Base-by-base conservation (phyloP, 2,329 filamentous ascomycete genomes). In the Fusarium domesticum region DNA sequence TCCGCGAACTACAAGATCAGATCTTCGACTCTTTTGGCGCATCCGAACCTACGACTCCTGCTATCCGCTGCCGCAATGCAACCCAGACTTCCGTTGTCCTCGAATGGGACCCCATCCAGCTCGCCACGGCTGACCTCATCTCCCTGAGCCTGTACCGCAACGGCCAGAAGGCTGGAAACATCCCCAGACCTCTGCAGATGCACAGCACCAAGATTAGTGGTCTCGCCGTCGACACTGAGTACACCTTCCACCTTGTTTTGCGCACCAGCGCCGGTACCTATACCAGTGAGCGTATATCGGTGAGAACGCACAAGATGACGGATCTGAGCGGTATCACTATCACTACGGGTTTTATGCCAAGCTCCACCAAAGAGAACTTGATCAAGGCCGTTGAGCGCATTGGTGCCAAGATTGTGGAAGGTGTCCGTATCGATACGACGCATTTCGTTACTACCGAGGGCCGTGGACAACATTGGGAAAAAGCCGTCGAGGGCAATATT, bases 11-110 rank as follows among this genome's bases (percentile, higher is more conserved):
- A n/a, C 93, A 98, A 72, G 83, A 87, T 60, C 84, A 85, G 59
- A 97, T 98, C 72, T 86, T 87, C 70, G 77, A 79, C 58, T 86
- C 87, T 42, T 97, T 97, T 66, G 93, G 93, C 58, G 81, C 87
- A 55, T 75, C 80, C 48, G 84, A 89, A 45, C 93, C 93, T 23
- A 72, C 79, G 18, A 74, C 85, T 1, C 93, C 93, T 6, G 70
- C 87, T 39, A 82, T 98, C 28, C 88, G 90, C 62, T 95, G 93
- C 69, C 87, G 90, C 70, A 98, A 97, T 77, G 91, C 92, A 43
- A 98, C 93, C 1, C 93, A 98, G 70, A 98, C 93, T n/a, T 95
- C 89, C 19, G 86, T 97, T 35, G 93, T 98, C 30, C 86, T 98
- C 40, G 93, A 97, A 71, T 98, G 93, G 93, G 93, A 97, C 54